Evolutionary conservation across 345 rosid species (phyloP), one percentile per base, ranked within the genome.

Genomic region (Populus simonii): DNA sequence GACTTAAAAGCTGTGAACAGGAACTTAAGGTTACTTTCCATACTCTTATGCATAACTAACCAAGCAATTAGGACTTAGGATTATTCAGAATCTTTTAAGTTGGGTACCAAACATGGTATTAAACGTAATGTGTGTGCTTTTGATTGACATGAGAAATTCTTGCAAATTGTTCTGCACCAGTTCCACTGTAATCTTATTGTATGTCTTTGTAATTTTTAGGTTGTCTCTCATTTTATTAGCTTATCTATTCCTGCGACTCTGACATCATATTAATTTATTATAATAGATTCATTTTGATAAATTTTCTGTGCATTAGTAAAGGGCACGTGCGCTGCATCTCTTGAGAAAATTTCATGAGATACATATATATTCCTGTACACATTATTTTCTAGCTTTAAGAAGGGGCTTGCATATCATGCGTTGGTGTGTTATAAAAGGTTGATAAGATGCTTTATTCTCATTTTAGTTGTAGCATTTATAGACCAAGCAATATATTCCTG

Each of bases 21-120:
- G 98, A 95, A 82, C 91, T 93, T 66, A 89, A 91, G 93, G 99
- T 93, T 71, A 82, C 88, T 62, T 47, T 83, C 68, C 69, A 47
- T 36, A 4, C 20, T 63, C 62, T 33, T 15, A 41, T 41, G 47
- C 47, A 25, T 25, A 18, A 38, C 59, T 49, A 22, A 22, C 45
- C 35, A 20, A 10, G 59, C 17, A 8, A 31, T 43, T 12, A 9
- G 22, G 12, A 27, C 10, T 29, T 10, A 53, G 33, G 25, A n/a
- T 67, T 10, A 3, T 62, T 67, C 39, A 67, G 49, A 51, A 35
- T 23, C 47, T 49, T 1, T 41, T 41, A 0, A 41, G 47, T 41
- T 41, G 13, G 3, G 47, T 41, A 11, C 47, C 47, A 12, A 41
- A 41, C 47, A 41, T 41, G 47, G 47, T 41, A 41, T 41, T 11